These are phyloP conservation scores for Termitomyces sp. DNA, from an alignment of 768 basidiomycete genomes.

Conservation along the genomic window DNA sequence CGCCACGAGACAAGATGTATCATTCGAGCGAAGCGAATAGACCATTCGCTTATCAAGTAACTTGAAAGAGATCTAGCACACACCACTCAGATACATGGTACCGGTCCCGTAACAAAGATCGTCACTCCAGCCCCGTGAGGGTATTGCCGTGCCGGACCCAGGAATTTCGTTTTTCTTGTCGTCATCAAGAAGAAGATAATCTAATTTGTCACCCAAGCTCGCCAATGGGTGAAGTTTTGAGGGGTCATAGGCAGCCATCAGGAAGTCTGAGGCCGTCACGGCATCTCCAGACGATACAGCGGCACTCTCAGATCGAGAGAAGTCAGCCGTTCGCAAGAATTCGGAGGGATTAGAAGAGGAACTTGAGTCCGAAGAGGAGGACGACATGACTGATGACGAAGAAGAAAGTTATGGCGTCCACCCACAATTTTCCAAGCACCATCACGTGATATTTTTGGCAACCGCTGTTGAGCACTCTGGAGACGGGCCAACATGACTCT, in stretches of 20 bases:
- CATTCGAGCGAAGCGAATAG: slow-evolving; percentile 40
- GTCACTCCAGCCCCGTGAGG: slow-evolving; percentile 97
- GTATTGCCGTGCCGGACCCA: slow-evolving; percentile 86
- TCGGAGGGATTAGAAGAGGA: slow-evolving; percentile 41
- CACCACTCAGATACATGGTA: slow-evolving; percentile 96
- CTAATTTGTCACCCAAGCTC: slow-evolving; percentile 86
- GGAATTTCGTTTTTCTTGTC: slow-evolving; percentile 91
- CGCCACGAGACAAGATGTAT: slow-evolving; percentile 65
- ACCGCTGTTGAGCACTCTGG: neutral
- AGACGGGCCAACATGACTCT: slow-evolving; percentile 16
- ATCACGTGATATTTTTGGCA: slow-evolving; percentile 11
- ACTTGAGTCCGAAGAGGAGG: slow-evolving; percentile 17
- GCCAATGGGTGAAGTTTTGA: slow-evolving; percentile 92
- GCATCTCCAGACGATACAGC: slow-evolving; percentile 44
- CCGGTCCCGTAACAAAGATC: slow-evolving; percentile 99
- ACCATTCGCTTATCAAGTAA: slow-evolving; percentile 45
- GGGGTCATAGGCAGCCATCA: slow-evolving; percentile 86
- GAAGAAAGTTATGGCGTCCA: neutral
- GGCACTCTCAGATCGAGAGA: slow-evolving; percentile 36
- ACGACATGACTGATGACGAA: slow-evolving; percentile 25
- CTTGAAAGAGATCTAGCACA: slow-evolving; percentile 59
- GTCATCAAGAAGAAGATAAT: slow-evolving; percentile 94
- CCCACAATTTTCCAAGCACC: slow-evolving; percentile 5
- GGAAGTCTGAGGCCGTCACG: slow-evolving; percentile 82
- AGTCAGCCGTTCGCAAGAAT: slow-evolving; percentile 41